These are phyloP conservation scores for Artemisia tridentata DNA, from an alignment of 129 eudicot genomes.

Conservation along the genomic window DNA sequence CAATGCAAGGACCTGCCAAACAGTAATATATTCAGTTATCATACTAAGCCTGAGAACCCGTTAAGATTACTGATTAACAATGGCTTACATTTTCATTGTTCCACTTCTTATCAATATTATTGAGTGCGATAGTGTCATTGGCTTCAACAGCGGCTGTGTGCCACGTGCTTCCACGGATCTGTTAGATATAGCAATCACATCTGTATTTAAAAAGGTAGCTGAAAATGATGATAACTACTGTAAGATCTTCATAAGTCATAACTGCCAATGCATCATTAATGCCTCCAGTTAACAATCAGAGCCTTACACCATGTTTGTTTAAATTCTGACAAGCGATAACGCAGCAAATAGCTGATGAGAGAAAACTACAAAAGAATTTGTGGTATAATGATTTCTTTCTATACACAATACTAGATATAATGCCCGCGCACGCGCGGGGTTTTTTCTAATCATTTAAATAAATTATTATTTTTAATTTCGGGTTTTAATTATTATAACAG, in stretches of 20 bases:
- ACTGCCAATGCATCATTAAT: conserved; percentile 13
- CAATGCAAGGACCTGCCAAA: conserved; percentile 42
- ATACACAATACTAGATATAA: too few relatives aligned
- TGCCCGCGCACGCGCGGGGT: too few relatives aligned
- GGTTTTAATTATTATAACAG: too few relatives aligned
- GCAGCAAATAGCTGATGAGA: not conserved
- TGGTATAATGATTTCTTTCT: not conserved
- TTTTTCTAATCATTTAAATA: too few relatives aligned
- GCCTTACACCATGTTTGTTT: not conserved
- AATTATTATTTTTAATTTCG: too few relatives aligned
- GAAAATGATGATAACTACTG: not conserved
- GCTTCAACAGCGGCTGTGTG: conserved; percentile 56
- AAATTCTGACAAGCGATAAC: not conserved
- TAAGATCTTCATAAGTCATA: not conserved
- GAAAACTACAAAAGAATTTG: not conserved
- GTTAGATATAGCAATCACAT: conserved; percentile 7
- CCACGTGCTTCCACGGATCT: conserved; percentile 73
- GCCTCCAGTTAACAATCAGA: not conserved
- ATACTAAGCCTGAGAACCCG: not conserved
- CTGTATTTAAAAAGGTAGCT: not conserved
- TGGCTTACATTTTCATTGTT: conserved; percentile 61
- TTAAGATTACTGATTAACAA: conserved; percentile 1
- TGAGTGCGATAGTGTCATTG: conserved; percentile 61
- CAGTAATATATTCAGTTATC: conserved; percentile 15
- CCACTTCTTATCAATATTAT: conserved; percentile 67